Base-by-base conservation (phyloP, 371 early-diverging fungal genomes). In the Rhizopus delemar region DNA sequence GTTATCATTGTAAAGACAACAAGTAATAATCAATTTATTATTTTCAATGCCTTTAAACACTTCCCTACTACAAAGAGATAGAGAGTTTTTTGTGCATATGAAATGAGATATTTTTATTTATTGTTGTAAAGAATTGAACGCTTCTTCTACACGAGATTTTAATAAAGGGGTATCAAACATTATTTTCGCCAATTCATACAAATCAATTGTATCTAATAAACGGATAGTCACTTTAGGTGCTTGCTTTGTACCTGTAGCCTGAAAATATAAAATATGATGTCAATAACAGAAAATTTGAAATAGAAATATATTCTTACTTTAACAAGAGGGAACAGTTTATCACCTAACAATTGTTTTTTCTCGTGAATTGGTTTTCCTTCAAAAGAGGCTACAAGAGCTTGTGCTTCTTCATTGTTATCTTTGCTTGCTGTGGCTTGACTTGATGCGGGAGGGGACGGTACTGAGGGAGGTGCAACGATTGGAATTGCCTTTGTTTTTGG, bases 201-300 rank as follows among this genome's bases (percentile, higher is more conserved):
- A 63, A 43, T 76, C 70, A 32, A 76, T 56, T 11, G 76, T 72
- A 56, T 78, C 79, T 54, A 78, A 53, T 46, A 78, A 60, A 52
- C 57, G 56, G 33, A 78, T 78, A 28, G 79, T 78, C 35, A 78
- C 65, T 50, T 78, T 78, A 16, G 74, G 74, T 16, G 79, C 74
- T 35, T 62, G 67, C 28, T 64, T 74, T 29, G 68, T 65, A 15
- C 76, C 76, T 31, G 74, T 73, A 8, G 69, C 69, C 77, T 76
- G 54, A 4, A 34, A 39, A 33, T 16, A 28, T 13, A 60, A 36
- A 48, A 29, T 9, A 41, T 4, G 13, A 29, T 8, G n/a, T 48
- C 34, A 48, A 32, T 56, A 46, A 36, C 43, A 22, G 15, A 16
- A 57, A 11, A 7, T 9, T 13, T 15, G 43, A 33, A 46, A 11